Evolutionary conservation across 73 alveolate genomes (phyloP), one percentile per base, ranked within the genome.

Genomic region (Durusdinium trenchii): DNA sequence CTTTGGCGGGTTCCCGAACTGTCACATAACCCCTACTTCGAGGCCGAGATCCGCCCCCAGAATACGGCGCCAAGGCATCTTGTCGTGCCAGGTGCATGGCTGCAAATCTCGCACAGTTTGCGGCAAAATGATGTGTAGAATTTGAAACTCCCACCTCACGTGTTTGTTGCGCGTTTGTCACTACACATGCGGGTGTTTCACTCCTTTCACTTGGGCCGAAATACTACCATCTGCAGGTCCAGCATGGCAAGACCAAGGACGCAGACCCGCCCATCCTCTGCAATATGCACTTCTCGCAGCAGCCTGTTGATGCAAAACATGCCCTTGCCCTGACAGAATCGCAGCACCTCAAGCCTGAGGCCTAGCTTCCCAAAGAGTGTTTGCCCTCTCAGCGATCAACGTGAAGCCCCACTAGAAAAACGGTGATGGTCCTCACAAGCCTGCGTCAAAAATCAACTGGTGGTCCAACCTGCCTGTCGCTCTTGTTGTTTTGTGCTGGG

Each of bases 341-440:
- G n/a, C n/a, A n/a, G n/a, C n/a, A n/a, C n/a, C 69, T 57, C 32
- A 57, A 23, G 73, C 69, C 30, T 12, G 35, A 23, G 26, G 84
- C 60, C 87, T 3, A 78, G 40, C 36, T 0, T 42, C 87, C 20
- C 46, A 47, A 12, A 35, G 50, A 26, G 51, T 35, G 52, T 1
- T 32, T 9, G 60, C 57, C 6, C 42, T 6, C 20, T 52, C 81
- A 85, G 81, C 81, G 43, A 16, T 61, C 28, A 9, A 54, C 98
- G 87, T n/a, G 98, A 91, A 47, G 98, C 98, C 32, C 89, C 98
- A 35, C 98, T 91, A 26, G 98, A 91, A 57, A 91, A 91, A 60
- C 98, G 98, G 60, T 71, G 98, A 76, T 91, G 98, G 60, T 91
- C 98, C 75, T 91, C 98, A 43, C 98, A 91, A 36, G 98, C 98